Evolutionary conservation across 345 rosid species (phyloP).

Genomic region (Aquilaria yunnanensis): DNA sequence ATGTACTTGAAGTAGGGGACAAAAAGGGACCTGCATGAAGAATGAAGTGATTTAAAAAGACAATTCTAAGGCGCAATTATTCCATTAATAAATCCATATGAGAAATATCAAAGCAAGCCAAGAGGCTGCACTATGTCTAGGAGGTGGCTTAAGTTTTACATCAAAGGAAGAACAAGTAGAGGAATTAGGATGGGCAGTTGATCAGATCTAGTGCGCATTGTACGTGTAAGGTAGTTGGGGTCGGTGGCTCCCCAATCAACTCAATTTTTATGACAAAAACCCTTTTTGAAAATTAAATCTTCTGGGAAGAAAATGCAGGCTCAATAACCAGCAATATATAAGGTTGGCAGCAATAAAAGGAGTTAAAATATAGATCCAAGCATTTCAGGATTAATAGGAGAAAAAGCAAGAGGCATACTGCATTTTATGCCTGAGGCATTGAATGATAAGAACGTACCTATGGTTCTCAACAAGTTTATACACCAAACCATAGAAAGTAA

Average conservation of each 20-base stretch:
- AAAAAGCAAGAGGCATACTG: background rate
- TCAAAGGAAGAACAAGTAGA: no score
- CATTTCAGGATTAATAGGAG: background rate
- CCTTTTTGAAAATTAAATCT: no score
- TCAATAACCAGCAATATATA: background rate
- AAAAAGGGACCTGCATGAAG: slow-evolving; percentile 65
- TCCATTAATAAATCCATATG: background rate
- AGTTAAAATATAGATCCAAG: background rate
- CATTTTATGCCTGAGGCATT: background rate
- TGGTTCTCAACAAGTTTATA: slow-evolving; percentile 78
- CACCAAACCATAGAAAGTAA: slow-evolving; percentile 72
- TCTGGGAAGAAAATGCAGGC: background rate
- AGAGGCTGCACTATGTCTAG: no score
- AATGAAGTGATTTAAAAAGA: background rate
- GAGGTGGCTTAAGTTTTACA: no score
- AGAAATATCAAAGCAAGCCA: background rate
- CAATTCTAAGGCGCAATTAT: background rate
- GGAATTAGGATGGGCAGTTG: no score
- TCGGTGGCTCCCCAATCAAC: background rate
- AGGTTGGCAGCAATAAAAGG: background rate
- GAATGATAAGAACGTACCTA: slow-evolving; percentile 39
- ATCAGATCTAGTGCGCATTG: no score
- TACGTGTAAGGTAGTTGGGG: no score
- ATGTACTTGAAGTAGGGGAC: slow-evolving; percentile 86
- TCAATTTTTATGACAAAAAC: no score